Evolutionary conservation across 371 early-diverging fungal genomes (phyloP).

Genomic region (Parasitella parasitica): DNA sequence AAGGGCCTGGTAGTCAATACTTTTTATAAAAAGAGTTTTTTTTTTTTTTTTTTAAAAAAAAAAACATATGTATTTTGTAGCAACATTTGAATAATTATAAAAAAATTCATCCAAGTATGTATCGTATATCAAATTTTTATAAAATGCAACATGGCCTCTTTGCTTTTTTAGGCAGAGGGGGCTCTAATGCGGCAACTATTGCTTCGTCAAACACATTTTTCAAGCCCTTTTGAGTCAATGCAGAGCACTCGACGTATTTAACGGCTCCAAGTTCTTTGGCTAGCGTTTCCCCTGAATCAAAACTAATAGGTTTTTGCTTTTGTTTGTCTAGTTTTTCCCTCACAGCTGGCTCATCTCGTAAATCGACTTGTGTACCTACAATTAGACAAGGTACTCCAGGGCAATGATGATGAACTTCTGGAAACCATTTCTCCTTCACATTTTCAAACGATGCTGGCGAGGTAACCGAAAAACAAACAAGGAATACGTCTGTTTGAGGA

Average conservation of each 20-base stretch:
- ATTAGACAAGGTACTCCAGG: slow-evolving; percentile 96
- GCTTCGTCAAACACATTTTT: slow-evolving; percentile 99
- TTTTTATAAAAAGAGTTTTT: slow-evolving; percentile 27
- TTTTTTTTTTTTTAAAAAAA: no score
- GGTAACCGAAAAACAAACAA: slow-evolving; percentile 96
- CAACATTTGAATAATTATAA: background rate
- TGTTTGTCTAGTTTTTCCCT: slow-evolving; percentile 82
- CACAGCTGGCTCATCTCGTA: slow-evolving; percentile 84
- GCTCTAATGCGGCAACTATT: slow-evolving; percentile 96
- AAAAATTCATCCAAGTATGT: background rate
- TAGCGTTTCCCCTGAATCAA: slow-evolving; percentile 84
- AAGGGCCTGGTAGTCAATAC: slow-evolving; percentile 48
- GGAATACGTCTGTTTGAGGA: slow-evolving; percentile 93
- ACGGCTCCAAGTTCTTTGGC: slow-evolving; percentile 90
- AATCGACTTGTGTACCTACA: slow-evolving; percentile 96
- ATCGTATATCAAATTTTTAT: slow-evolving; percentile 45
- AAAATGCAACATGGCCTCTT: slow-evolving; percentile 71
- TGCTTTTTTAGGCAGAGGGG: slow-evolving; percentile 81
- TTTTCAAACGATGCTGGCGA: slow-evolving; percentile 92
- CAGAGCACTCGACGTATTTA: slow-evolving; percentile 98
- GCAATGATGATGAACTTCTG: slow-evolving; percentile 95
- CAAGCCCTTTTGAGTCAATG: slow-evolving; percentile 92
- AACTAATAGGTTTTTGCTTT: slow-evolving; percentile 79
- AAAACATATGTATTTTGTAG: background rate
- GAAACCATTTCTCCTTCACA: slow-evolving; percentile 89